Evolutionary conservation across 2,329 filamentous ascomycete genomes (phyloP).

Genomic region (Biscogniauxia sp.): DNA sequence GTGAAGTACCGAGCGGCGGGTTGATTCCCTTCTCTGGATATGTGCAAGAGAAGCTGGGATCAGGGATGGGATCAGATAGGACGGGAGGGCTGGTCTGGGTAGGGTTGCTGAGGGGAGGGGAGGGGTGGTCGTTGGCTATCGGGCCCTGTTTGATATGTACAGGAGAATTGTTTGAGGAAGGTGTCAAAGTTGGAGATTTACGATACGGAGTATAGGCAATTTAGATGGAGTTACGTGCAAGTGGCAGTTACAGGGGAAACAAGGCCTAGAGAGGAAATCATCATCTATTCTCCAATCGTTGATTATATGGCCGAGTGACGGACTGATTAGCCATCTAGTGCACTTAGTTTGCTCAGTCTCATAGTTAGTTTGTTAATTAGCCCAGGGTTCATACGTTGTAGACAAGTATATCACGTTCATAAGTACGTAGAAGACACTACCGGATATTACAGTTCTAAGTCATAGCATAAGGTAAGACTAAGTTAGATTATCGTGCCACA

Average conservation of each 20-base stretch:
- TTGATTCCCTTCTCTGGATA: background rate
- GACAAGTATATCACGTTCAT: no score
- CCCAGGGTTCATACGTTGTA: no score
- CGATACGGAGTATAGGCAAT: background rate
- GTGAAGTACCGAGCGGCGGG: background rate
- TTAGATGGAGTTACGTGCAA: background rate
- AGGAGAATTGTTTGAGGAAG: background rate
- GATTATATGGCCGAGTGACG: no score
- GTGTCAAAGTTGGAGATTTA: background rate
- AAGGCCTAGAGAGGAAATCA: background rate
- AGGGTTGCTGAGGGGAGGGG: background rate
- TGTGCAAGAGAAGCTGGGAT: background rate
- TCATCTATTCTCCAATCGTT: background rate
- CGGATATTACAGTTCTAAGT: no score
- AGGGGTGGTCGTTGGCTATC: background rate
- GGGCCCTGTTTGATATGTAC: background rate
- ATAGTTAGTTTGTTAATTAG: no score
- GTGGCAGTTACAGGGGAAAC: background rate
- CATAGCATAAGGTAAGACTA: no score
- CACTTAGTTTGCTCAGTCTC: no score
- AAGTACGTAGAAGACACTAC: no score
- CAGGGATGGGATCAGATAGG: background rate
- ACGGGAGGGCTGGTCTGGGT: background rate
- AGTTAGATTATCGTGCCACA: no score
- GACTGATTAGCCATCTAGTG: no score